Evolutionary conservation across 1,284 basidiomycete genomes (phyloP), one percentile per base, ranked within the genome.

Genomic region (Rhodotorula mucilaginosa): DNA sequence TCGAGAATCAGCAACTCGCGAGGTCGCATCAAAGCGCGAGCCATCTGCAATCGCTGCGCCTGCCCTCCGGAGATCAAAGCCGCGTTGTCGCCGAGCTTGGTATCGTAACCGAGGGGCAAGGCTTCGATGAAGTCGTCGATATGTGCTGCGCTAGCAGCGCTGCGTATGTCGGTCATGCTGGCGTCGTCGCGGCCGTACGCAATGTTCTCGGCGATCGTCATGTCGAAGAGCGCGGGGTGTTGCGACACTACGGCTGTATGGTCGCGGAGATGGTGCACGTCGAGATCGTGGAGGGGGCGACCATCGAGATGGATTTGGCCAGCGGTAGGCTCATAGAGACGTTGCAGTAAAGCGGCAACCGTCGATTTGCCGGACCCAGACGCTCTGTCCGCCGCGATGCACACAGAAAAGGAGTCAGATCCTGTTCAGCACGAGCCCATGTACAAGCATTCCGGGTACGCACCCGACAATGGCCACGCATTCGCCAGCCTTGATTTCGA

Each of bases 311-410:
- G 81, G 75, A 97, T 87, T 2, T 78, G 79, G 0, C 94, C 94
- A 3, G 59, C 26, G 4, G 80, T 80, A 0, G 93, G 92, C 77
- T 93, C 89, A 82, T 96, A 97, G 29, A 97, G 82, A 0, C 93
- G 84, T 80, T 97, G 92, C 4, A 97, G 83, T 5, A 97, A 84
- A 0, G 89, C 84, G 0, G 90, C 88, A 74, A 95, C 84, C 2
- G 93, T 96, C 26, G 91, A 92, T 82, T 96, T 96, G 64, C 93
- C 93, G 23, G 87, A 91, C 0, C 93, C 93, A 2, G 92, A 94
- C 0, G 90, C 82, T 15, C 93, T 79, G 67, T 8, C 3, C 6
- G 10, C 39, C 39, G 39, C 39, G 39, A 12, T 10, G 39, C 39
- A 16, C n/a, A 23, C 19, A 49, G 39, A 26, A 23, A n/a, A 34